Base-by-base conservation (phyloP, 345 rosid species). In the Rhizophora mangle region DNA sequence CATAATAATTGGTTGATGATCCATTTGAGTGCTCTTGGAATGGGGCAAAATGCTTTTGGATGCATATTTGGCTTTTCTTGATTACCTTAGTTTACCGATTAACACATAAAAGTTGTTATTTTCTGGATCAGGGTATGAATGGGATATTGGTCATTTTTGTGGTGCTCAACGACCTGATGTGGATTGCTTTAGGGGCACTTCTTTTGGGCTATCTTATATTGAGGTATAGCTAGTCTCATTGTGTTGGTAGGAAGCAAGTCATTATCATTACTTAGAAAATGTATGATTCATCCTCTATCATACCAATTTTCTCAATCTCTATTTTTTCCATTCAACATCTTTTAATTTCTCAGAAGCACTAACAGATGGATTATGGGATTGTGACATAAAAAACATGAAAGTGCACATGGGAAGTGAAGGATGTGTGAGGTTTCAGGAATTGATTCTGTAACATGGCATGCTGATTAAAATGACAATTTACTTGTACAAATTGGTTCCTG, bases 111-210 rank as follows among this genome's bases (percentile, higher is more conserved):
- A 71, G 51, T 70, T 71, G 55, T 66, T 55, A 67, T 76, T 69
- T 34, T 21, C 43, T 80, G 43, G 51, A 72, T 70, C 85, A 93
- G 98, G 96, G 68, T 94, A 89, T 76, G 98, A 94, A 65, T 91
- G 98, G 97, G 98, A 94, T 80, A 83, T 94, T 86, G 98, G 97
- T 76, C 96, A 94, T 78, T 94, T 91, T 72, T 78, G 19, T 55
- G 90, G 87, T 46, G 93, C 91, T 37, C 82, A 21, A 64, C 89
- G 97, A 73, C 98, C 98, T 62, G 88, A 89, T 74, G 94, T 88
- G 70, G 96, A 94, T 72, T 86, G 97, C 81, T 94, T 94, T 76
- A 86, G 97, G 71, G 89, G 86, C 78, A 91, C 96, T 49, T 83
- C 96, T 13, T 87, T 87, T 69, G 97, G 95, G 67, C 78, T 78